Percentiles rank a stretch among this genome's conserved stretches.
phyloP scores from a whole-genome alignment of 1,139 yeast genomes.

The Kurtzmaniella quercitrusa region DNA sequence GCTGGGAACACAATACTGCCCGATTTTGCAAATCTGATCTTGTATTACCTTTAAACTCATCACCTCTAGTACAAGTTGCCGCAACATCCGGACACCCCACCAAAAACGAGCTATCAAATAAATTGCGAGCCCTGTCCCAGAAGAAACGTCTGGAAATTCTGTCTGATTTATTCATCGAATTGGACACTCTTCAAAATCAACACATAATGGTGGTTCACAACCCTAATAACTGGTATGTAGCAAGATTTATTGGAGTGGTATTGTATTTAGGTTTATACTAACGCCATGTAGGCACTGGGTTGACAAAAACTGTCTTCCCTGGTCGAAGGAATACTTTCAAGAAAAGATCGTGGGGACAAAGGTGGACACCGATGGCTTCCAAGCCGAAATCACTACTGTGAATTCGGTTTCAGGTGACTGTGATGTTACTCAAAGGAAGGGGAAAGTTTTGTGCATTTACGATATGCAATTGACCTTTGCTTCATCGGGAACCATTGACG shows the following conservation, averaged over 20 bases:
- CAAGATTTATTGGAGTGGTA: not conserved
- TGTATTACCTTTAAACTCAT: too few species aligned
- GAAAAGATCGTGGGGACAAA: constrained; percentile 36
- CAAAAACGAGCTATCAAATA: too few species aligned
- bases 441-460: constrained; percentile 70
- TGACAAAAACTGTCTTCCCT: constrained; percentile 72
- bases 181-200: not conserved
- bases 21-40: too few species aligned
- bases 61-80: not conserved
- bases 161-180: not conserved
- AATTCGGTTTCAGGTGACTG: constrained; percentile 65
- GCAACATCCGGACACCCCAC: not conserved
- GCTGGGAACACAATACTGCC: not conserved
- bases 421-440: constrained; percentile 78
- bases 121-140: not conserved
- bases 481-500: constrained; percentile 30
- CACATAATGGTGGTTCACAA: constrained; percentile 67
- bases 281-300: constrained; percentile 69
- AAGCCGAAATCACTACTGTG: constrained; percentile 34
- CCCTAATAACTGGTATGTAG: constrained; percentile 74
- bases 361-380: constrained; percentile 30
- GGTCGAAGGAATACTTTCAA: constrained; percentile 62
- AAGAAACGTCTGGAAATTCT: not conserved
- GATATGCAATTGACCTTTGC: constrained; percentile 55
- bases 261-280: constrained; percentile 12